Conservation (phyloP, 441 rosid genomes). For the Lepidium campestre region DNA sequence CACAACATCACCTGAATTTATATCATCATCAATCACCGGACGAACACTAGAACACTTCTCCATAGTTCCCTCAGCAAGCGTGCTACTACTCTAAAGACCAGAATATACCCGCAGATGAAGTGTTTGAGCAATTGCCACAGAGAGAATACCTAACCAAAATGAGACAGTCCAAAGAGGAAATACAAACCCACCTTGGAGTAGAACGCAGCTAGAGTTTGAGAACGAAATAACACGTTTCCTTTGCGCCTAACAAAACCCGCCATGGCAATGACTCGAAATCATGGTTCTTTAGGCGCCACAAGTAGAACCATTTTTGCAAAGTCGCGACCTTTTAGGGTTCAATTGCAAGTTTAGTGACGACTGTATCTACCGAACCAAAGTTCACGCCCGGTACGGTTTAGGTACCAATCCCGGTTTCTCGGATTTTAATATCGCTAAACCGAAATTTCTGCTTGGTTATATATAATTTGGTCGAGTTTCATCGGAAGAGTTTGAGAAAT, state of each 20-base stretch:
- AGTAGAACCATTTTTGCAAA: constrained; percentile 5
- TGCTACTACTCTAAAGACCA: constrained; percentile 24
- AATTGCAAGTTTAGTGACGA: neutral
- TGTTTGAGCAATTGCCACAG: constrained; percentile 51
- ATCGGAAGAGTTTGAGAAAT: neutral
- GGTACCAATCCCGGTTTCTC: neutral
- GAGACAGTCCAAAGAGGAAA: neutral
- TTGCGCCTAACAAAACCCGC: constrained; percentile 34
- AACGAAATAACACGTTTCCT: constrained; percentile 28
- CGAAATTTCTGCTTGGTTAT: too few species aligned
- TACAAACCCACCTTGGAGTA: constrained; percentile 38
- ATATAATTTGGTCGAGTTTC: neutral
- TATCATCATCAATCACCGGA: constrained; percentile 32
- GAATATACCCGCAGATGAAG: constrained; percentile 11
- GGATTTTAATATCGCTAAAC: neutral
- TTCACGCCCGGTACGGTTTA: constrained; percentile 4
- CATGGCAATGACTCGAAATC: constrained; percentile 34
- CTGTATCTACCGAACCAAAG: constrained; percentile 13
- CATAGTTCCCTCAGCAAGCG: constrained; percentile 28
- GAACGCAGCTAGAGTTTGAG: constrained; percentile 35
- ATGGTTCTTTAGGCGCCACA: constrained; percentile 35
- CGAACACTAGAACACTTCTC: constrained; percentile 19
- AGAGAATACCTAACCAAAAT: neutral
- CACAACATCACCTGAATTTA: constrained; percentile 17
- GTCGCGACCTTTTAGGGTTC: constrained; percentile 17